Percentiles rank a stretch among this genome's conserved stretches.
Conservation (phyloP, 2,329 filamentous ascomycete species). For the Pseudocercospora ulei region DNA sequence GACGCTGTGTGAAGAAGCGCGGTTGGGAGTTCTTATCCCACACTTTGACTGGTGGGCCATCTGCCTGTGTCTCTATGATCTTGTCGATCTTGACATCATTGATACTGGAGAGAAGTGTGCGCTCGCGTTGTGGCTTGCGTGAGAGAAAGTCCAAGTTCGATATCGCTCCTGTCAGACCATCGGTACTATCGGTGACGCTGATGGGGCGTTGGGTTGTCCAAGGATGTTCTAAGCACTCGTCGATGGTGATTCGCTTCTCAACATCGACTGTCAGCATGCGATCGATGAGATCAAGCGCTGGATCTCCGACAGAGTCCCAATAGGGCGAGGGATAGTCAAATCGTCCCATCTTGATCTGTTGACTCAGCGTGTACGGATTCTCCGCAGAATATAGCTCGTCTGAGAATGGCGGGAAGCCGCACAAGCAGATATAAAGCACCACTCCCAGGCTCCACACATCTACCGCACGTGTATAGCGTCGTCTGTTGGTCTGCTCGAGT, state of each 20-base stretch:
- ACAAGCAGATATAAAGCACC: conserved; percentile 92
- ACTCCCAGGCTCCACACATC: conserved; percentile 98
- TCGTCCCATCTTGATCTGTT: conserved; percentile 78
- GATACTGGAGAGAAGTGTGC: conserved; percentile 72
- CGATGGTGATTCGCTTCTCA: conserved; percentile 72
- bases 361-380: conserved; percentile 74
- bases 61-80: conserved; percentile 48
- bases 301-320: conserved; percentile 80
- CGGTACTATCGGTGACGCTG: conserved; percentile 65
- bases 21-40: conserved; percentile 60
- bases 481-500: conserved; percentile 65
- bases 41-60: conserved; percentile 58
- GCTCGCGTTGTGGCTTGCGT: conserved; percentile 68
- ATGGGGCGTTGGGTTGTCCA: conserved; percentile 56
- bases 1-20: conserved; percentile 28
- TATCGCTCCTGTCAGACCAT: conserved; percentile 81
- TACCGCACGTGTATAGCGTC: conserved; percentile 88
- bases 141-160: conserved; percentile 72
- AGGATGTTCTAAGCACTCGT: conserved; percentile 81
- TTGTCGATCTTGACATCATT: conserved; percentile 61
- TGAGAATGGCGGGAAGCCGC: conserved; percentile 92
- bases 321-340: conserved; percentile 96
- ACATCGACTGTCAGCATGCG: conserved; percentile 85
- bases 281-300: conserved; percentile 86
- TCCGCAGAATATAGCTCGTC: conserved; percentile 71